Base-by-base conservation (phyloP, 768 basidiomycete genomes). In the Leccinum variicolor region DNA sequence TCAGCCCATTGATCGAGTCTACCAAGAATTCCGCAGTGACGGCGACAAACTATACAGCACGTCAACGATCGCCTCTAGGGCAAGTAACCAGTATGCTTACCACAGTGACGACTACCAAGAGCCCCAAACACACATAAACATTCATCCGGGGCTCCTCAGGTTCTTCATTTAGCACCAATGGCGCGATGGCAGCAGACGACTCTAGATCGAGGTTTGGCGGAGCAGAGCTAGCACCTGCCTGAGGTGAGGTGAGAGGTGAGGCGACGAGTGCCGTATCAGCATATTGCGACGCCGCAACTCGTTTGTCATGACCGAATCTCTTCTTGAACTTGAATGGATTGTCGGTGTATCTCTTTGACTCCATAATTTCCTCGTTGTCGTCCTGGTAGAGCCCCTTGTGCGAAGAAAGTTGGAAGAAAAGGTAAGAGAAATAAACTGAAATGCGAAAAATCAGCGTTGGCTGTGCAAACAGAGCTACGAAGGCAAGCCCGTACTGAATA, bases 351-450 rank as follows among this genome's bases (percentile, higher is more conserved):
- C 72, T 74, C 61, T 4, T 68, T 25, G 64, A 83, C 77, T 59
- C 62, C 58, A 6, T 63, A 74, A 31, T 76, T 75, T 63, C 73
- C 57, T 79, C 68, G 1, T 61, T 62, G 17, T 72, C 71, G 28
- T 81, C 76, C 48, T 81, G 72, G 66, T 90, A 94, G 15, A 94
- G 77, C 61, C 84, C 76, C 4, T 85, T 82, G 68, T 94, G 91
- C 0, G 90, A 91, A 75, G 79, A 88, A 3, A 91, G 75, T 68
- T 92, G 92, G 73, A 93, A 93, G 59, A 89, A 70, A 17, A 94
- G 79, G 64, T 90, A 92, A n/a, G 78, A 79, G 2, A 64, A 68
- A 64, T 94, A 94, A 58, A 91, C 89, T 91, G 51, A 8, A 58
- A 11, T n/a, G 28, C 19, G 31, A 19, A 26, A 56, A 25, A 46